phyloP scores from a whole-genome alignment of 2,329 filamentous ascomycete genomes.

The Fusarium algeriense region DNA sequence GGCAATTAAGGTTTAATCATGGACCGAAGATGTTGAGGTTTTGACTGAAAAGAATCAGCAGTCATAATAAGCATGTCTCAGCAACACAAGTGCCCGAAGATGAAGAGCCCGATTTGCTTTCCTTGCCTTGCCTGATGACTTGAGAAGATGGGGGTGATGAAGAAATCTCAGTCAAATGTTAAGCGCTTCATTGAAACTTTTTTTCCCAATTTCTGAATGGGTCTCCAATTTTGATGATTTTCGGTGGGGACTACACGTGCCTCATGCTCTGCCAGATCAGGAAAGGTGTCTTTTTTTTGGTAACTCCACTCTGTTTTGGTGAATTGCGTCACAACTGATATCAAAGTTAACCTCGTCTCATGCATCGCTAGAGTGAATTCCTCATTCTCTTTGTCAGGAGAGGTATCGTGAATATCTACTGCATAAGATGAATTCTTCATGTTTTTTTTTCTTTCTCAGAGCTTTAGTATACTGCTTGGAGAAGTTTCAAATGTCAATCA shows the following conservation, averaged over 20 bases:
- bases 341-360: slow-evolving; percentile 13
- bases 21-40: slow-evolving; percentile 40
- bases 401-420: not conserved
- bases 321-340: slow-evolving; percentile 24
- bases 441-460: not conserved
- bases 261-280: slow-evolving; percentile 6
- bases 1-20: slow-evolving; percentile 43
- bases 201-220: slow-evolving; percentile 39
- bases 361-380: not conserved
- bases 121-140: not conserved
- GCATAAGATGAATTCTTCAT: not conserved
- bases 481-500: not conserved
- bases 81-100: slow-evolving; percentile 21
- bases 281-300: not conserved
- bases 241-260: slow-evolving; percentile 51
- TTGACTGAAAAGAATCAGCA: slow-evolving; percentile 24
- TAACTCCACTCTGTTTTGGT: slow-evolving; percentile 24
- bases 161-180: slow-evolving; percentile 27
- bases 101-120: slow-evolving; percentile 6
- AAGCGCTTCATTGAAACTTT: slow-evolving; percentile 39
- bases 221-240: slow-evolving; percentile 43
- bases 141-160: slow-evolving; percentile 20
- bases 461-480: too few relatives aligned
- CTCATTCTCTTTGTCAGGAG: not conserved
- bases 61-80: slow-evolving; percentile 47